Evolutionary conservation across 1,139 yeast species (phyloP).

Genomic region (Diutina mesorugosa): DNA sequence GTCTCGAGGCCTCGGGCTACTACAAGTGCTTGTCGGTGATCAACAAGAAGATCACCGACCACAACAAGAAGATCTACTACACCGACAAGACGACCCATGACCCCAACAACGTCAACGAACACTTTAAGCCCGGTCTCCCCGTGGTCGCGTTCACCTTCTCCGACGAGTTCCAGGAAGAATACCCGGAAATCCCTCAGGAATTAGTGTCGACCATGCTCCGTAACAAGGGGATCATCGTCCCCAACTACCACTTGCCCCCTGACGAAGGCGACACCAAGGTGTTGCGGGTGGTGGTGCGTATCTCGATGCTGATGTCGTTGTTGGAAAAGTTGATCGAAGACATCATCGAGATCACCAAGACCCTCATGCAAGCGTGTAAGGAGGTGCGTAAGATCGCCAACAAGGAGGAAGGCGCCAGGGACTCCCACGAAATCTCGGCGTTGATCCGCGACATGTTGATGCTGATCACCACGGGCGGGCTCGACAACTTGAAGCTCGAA

Average conservation of each 20-base stretch:
- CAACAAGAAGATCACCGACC: slow-evolving; percentile 34
- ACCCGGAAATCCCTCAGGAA: slow-evolving; percentile 81
- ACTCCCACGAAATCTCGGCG: slow-evolving; percentile 11
- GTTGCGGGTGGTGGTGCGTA: slow-evolving; percentile 74
- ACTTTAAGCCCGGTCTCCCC: slow-evolving; percentile 68
- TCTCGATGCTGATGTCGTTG: slow-evolving; percentile 56
- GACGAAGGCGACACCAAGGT: slow-evolving; percentile 44
- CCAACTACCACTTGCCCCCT: slow-evolving; percentile 80
- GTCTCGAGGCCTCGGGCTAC: slow-evolving; percentile 51
- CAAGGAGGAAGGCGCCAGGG: slow-evolving; percentile 8
- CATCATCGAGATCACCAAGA: slow-evolving; percentile 41
- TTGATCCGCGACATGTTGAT: slow-evolving; percentile 21
- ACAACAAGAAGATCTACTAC: slow-evolving; percentile 10
- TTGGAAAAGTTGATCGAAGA: slow-evolving; percentile 63
- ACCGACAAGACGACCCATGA: slow-evolving; percentile 4
- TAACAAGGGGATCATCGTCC: slow-evolving; percentile 77
- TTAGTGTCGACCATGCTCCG: slow-evolving; percentile 62
- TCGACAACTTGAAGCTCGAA: slow-evolving; percentile 14
- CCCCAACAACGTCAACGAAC: slow-evolving; percentile 14
- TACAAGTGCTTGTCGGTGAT: slow-evolving; percentile 70
- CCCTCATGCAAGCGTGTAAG: slow-evolving; percentile 20
- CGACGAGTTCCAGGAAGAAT: slow-evolving; percentile 38
- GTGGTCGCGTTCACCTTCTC: slow-evolving; percentile 79
- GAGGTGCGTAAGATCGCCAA: slow-evolving; percentile 18
- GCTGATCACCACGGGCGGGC: slow-evolving; percentile 27